These are phyloP conservation scores for Kondoa malvinella DNA, from an alignment of 768 basidiomycete genomes.

Conservation along the genomic window DNA sequence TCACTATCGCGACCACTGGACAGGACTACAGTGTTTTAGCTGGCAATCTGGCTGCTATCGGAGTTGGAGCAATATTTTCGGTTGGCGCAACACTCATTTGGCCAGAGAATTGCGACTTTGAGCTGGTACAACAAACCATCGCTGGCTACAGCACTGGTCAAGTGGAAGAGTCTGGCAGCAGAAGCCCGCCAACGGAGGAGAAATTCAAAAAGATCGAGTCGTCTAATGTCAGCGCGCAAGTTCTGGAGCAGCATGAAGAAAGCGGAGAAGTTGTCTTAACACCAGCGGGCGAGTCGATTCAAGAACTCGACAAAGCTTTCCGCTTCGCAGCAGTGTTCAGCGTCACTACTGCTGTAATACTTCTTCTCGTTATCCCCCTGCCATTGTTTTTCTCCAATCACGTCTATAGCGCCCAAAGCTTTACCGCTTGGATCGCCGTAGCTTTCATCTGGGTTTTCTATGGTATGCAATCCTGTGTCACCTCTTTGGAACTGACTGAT, in stretches of 20 bases:
- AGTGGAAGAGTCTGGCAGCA: conserved; percentile 18
- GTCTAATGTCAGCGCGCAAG: not conserved
- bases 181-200: conserved; percentile 26
- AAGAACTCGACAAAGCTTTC: conserved; percentile 12
- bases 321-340: conserved; percentile 13
- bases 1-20: conserved; percentile 42
- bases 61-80: conserved; percentile 60
- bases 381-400: conserved; percentile 33
- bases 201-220: conserved; percentile 13
- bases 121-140: conserved; percentile 55
- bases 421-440: conserved; percentile 53
- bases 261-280: not conserved
- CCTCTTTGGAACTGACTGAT: conserved; percentile 22
- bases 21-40: conserved; percentile 54
- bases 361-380: conserved; percentile 61
- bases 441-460: conserved; percentile 14
- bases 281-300: conserved; percentile 5
- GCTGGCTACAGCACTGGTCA: conserved; percentile 14
- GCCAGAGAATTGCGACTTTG: conserved; percentile 71
- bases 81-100: conserved; percentile 48
- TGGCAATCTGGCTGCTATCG: conserved; percentile 74
- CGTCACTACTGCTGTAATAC: conserved; percentile 32
- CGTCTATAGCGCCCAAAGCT: conserved; percentile 46
- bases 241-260: not conserved
- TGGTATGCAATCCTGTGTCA: conserved; percentile 4